phyloP scores from a whole-genome alignment of 202 grass and related monocot species.

The Zizania palustris region DNA sequence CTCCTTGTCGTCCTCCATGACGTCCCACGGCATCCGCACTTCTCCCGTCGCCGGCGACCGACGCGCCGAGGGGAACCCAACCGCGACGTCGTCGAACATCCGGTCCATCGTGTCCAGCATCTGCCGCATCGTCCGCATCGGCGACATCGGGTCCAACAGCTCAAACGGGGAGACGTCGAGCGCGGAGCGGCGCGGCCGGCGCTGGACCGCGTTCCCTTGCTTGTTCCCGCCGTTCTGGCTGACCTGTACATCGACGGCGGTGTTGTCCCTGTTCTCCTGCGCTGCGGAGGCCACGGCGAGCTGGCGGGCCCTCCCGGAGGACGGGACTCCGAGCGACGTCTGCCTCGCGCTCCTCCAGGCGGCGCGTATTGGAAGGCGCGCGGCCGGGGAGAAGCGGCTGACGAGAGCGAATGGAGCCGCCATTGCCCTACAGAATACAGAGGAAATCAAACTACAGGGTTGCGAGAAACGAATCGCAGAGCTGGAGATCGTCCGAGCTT shows the following conservation, averaged over 20 bases:
- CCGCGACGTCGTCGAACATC: constrained; percentile 67
- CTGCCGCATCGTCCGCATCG: constrained; percentile 79
- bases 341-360: constrained; percentile 38
- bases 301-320: constrained; percentile 27
- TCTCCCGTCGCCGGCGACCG: constrained; percentile 35
- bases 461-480: background rate
- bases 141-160: constrained; percentile 71
- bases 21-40: constrained; percentile 67
- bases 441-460: background rate
- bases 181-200: constrained; percentile 46
- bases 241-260: constrained; percentile 55
- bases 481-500: background rate
- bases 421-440: background rate
- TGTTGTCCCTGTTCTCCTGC: constrained; percentile 61
- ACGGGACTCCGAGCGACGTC: background rate
- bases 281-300: constrained; percentile 48
- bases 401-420: constrained; percentile 58
- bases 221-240: constrained; percentile 37
- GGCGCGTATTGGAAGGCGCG: constrained; percentile 44
- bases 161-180: constrained; percentile 65
- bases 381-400: constrained; percentile 49
- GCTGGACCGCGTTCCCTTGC: constrained; percentile 53
- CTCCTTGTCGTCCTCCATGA: constrained; percentile 79
- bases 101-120: constrained; percentile 95
- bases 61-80: constrained; percentile 44